phyloP scores from a whole-genome alignment of 2,329 filamentous ascomycete species.

The Pezizomycotina sp. region DNA sequence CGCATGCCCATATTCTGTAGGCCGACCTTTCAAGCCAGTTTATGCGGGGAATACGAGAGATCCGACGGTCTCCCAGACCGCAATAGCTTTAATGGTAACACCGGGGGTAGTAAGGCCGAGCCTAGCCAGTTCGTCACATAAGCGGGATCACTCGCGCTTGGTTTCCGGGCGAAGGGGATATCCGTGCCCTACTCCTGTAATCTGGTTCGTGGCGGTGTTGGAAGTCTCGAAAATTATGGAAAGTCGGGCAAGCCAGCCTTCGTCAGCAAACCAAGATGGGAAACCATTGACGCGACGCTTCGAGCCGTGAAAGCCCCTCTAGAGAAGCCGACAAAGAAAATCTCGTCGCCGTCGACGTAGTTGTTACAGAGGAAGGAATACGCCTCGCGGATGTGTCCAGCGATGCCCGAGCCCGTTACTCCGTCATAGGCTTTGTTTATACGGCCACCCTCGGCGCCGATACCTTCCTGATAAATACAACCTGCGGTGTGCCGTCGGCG shows the following conservation, averaged over 20 bases:
- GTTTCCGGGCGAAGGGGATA: constrained; percentile 9
- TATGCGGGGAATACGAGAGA: constrained; percentile 34
- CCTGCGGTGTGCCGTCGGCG: constrained; percentile 40
- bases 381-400: constrained; percentile 40
- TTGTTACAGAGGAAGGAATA: constrained; percentile 48
- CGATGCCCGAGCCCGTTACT: constrained; percentile 22
- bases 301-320: constrained; percentile 43
- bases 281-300: constrained; percentile 40
- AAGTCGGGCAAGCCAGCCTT: constrained; percentile 40
- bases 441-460: constrained; percentile 31
- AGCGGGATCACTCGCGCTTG: constrained; percentile 7
- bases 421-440: constrained; percentile 16
- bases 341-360: constrained; percentile 42
- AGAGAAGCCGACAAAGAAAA: constrained; percentile 41
- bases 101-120: constrained; percentile 15
- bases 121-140: constrained; percentile 18
- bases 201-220: constrained; percentile 17
- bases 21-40: constrained; percentile 35
- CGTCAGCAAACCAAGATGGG: constrained; percentile 37
- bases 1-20: constrained; percentile 29
- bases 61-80: constrained; percentile 40
- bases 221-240: constrained; percentile 40
- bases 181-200: constrained; percentile 12
- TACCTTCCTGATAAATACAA: constrained; percentile 46
- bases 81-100: constrained; percentile 35